A percentile compares a stretch with the other conserved stretches of the same genome.
These are phyloP conservation scores for Mycena kentingensis DNA, from an alignment of 768 basidiomycete species.

Conservation along the genomic window DNA sequence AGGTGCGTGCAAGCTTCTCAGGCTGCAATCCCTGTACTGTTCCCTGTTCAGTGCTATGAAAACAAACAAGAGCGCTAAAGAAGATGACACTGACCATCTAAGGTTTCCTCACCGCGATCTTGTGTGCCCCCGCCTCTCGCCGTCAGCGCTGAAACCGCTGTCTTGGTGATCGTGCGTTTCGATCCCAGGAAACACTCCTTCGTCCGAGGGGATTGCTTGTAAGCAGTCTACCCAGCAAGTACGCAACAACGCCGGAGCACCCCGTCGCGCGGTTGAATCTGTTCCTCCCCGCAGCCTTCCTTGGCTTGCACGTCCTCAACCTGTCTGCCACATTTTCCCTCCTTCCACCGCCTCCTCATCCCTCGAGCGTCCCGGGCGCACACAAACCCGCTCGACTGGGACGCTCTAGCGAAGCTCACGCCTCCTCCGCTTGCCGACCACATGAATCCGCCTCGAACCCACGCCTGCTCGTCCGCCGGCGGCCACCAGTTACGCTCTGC, in stretches of 20 bases:
- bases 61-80: no score
- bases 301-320: constrained; percentile 89
- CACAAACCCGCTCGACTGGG: constrained; percentile 12
- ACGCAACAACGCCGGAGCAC: constrained; percentile 56
- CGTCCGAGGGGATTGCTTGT: background rate
- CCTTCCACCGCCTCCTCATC: constrained; percentile 25
- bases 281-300: constrained; percentile 88
- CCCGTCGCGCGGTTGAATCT: constrained; percentile 89
- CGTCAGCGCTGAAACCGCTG: background rate
- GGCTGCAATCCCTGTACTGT: no score
- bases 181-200: constrained; percentile 17
- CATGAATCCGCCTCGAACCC: constrained; percentile 4
- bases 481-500: constrained; percentile 17
- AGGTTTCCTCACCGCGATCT: constrained; percentile 87
- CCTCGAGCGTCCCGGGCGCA: constrained; percentile 3
- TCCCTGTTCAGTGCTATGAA: no score
- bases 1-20: no score
- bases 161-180: constrained; percentile 5
- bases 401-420: constrained; percentile 5
- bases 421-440: background rate
- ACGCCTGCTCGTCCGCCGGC: constrained; percentile 29
- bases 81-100: no score
- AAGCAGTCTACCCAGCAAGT: constrained; percentile 25
- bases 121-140: constrained; percentile 70
- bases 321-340: constrained; percentile 86